These are phyloP conservation scores for Hypoxylon sp. DNA, from an alignment of 2,329 filamentous ascomycete species.

Conservation along the genomic window DNA sequence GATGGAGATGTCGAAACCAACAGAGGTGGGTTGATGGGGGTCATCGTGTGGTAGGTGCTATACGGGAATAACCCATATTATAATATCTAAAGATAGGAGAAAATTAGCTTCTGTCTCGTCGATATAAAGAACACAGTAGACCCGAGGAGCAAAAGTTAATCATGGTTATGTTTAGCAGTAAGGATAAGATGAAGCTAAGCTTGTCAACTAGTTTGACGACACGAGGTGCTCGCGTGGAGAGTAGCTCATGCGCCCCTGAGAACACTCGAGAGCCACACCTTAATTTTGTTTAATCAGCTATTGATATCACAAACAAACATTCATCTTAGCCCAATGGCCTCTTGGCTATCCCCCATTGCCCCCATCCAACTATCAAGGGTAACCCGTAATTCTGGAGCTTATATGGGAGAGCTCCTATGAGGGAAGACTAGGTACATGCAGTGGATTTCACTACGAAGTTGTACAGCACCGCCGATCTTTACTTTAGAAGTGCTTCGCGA, in stretches of 20 bases:
- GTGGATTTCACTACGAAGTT: constrained; percentile 1
- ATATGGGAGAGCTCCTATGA: neutral
- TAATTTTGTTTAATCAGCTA: neutral
- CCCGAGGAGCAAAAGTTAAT: neutral
- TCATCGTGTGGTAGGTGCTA: neutral
- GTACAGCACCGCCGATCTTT: constrained; percentile 17
- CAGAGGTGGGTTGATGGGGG: neutral
- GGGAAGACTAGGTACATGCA: neutral
- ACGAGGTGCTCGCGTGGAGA: neutral
- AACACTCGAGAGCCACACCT: neutral
- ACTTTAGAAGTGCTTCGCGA: constrained; percentile 9
- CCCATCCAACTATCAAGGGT: neutral
- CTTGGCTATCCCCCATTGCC: neutral
- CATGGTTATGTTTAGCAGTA: neutral
- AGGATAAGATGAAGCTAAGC: neutral
- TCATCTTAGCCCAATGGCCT: neutral
- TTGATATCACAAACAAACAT: neutral
- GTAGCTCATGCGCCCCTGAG: neutral
- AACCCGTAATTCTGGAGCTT: neutral
- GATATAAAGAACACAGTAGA: neutral
- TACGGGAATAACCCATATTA: neutral
- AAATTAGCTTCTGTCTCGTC: neutral
- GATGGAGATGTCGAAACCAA: neutral
- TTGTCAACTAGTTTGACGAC: neutral
- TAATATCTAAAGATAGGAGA: neutral